These are phyloP conservation scores for Fusarium hostae DNA, from an alignment of 2,329 filamentous ascomycete species.

Conservation along the genomic window DNA sequence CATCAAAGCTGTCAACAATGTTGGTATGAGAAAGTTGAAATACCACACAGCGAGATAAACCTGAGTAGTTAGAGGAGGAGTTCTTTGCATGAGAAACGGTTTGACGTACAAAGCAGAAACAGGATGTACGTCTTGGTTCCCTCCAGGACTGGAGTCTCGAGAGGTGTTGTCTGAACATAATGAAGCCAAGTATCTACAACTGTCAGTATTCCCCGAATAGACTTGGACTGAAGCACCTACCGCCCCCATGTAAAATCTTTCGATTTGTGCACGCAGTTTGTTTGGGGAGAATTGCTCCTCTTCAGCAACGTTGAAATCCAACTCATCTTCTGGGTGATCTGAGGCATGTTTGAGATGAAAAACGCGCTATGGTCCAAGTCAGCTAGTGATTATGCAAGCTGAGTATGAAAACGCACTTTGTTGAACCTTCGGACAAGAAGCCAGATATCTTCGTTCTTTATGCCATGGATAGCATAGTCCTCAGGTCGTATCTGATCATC, in stretches of 20 bases:
- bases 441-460: constrained; percentile 20
- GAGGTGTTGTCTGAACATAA: constrained; percentile 67
- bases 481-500: background rate
- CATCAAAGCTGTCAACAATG: constrained; percentile 66
- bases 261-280: constrained; percentile 79
- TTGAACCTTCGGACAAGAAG: constrained; percentile 24
- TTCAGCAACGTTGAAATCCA: constrained; percentile 59
- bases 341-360: constrained; percentile 19
- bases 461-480: background rate
- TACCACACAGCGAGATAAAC: constrained; percentile 72
- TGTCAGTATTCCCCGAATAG: background rate
- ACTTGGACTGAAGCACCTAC: constrained; percentile 56
- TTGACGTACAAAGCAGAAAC: constrained; percentile 12
- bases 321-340: background rate
- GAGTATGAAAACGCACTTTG: background rate
- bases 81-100: constrained; percentile 52
- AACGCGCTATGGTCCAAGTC: background rate
- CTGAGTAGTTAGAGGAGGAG: background rate
- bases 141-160: constrained; percentile 80
- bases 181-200: background rate
- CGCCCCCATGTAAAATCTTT: constrained; percentile 82
- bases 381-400: rapidly evolving
- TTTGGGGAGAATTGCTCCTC: constrained; percentile 85
- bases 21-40: constrained; percentile 72
- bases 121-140: constrained; percentile 70